phyloP scores from a whole-genome alignment of 75 land plant species.

The Gnetum montanum region DNA sequence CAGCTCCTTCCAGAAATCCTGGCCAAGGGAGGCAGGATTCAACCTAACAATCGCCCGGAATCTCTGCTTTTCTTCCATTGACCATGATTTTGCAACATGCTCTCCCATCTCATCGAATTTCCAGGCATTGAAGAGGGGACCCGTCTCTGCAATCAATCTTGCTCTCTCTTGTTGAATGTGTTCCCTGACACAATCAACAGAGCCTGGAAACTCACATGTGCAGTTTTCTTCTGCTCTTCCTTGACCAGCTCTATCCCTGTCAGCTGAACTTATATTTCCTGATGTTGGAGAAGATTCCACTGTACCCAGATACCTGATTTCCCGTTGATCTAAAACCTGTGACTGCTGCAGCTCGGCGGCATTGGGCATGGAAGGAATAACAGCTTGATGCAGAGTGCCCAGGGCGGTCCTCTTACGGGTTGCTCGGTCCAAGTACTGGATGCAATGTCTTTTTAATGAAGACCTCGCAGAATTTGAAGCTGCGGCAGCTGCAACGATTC shows the following conservation, averaged over 20 bases:
- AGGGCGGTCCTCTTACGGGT: slow-evolving; percentile 33
- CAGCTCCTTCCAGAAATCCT: slow-evolving; percentile 53
- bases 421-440: slow-evolving; percentile 6
- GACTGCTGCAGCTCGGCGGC: no score
- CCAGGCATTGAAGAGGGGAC: slow-evolving; percentile 49
- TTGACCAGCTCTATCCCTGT: slow-evolving; percentile 24
- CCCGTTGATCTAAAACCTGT: no score
- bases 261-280: not conserved
- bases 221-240: slow-evolving; percentile 49
- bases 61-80: slow-evolving; percentile 45
- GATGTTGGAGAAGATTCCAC: no score
- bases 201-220: slow-evolving; percentile 42
- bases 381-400: slow-evolving; percentile 56
- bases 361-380: slow-evolving; percentile 30
- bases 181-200: slow-evolving; percentile 62
- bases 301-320: slow-evolving; percentile 50
- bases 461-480: not conserved
- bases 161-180: slow-evolving; percentile 53
- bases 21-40: slow-evolving; percentile 22
- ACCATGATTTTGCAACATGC: slow-evolving; percentile 65
- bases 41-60: slow-evolving; percentile 34
- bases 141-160: slow-evolving; percentile 53
- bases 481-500: not conserved
- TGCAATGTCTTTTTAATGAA: no score
- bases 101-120: slow-evolving; percentile 84